Conservation (phyloP, 2,329 filamentous ascomycete genomes). For the Fusarium sp. region DNA sequence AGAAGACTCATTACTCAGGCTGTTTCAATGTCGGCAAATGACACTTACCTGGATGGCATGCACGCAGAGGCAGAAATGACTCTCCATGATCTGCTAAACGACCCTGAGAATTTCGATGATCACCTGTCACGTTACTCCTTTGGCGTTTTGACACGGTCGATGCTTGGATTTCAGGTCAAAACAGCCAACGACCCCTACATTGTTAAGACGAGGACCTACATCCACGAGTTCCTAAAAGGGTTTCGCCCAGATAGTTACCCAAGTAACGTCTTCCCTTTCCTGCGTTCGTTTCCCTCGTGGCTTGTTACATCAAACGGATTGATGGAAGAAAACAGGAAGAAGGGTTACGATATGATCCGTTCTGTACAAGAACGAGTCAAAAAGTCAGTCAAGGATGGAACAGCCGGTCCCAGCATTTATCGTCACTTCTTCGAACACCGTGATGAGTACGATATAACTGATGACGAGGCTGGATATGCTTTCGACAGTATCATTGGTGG, state of each 20-base stretch:
- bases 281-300: slow-evolving; percentile 3
- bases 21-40: slow-evolving; percentile 2
- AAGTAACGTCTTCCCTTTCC: slow-evolving; percentile 9
- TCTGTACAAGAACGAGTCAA: not conserved
- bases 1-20: slow-evolving; percentile 8
- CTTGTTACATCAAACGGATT: not conserved
- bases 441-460: not conserved
- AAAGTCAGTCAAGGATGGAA: not conserved
- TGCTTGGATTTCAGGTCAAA: slow-evolving; percentile 6
- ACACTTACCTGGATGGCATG: not conserved
- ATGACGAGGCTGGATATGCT: slow-evolving; percentile 10
- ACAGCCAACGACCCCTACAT: slow-evolving; percentile 8
- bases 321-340: not conserved
- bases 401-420: slow-evolving; percentile 1
- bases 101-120: not conserved
- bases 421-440: slow-evolving; percentile 3
- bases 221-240: not conserved
- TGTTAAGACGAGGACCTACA: not conserved
- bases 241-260: slow-evolving; percentile 10
- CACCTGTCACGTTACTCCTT: slow-evolving; percentile 8
- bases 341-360: not conserved
- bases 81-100: not conserved
- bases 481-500: slow-evolving; percentile 12
- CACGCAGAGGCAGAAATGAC: slow-evolving; percentile 4
- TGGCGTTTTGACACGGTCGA: slow-evolving; percentile 2